These are phyloP conservation scores for Ascochyta lentis DNA, from an alignment of 2,329 filamentous ascomycete genomes.

Conservation along the genomic window DNA sequence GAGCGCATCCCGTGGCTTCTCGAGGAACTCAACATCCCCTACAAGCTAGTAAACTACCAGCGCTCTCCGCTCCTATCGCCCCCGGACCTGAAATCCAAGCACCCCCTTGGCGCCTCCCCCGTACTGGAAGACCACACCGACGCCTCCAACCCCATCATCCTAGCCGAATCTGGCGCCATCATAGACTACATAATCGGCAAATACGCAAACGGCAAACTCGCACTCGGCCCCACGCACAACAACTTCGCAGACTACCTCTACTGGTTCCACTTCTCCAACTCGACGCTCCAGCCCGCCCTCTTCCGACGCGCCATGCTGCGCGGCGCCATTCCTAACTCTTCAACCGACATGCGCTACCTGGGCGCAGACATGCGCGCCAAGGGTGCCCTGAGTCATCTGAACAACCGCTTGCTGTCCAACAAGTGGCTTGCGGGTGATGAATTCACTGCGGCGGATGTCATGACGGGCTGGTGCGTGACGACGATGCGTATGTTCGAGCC, in stretches of 20 bases:
- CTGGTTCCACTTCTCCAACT: slow-evolving; percentile 66
- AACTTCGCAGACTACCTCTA: slow-evolving; percentile 68
- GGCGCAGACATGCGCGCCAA: slow-evolving; percentile 45
- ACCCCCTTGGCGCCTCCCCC: slow-evolving; percentile 63
- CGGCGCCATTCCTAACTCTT: slow-evolving; percentile 35
- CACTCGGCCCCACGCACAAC: slow-evolving; percentile 53
- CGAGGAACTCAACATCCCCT: slow-evolving; percentile 67
- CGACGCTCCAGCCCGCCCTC: slow-evolving; percentile 49
- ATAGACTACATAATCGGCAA: slow-evolving; percentile 67
- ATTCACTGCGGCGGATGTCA: slow-evolving; percentile 71
- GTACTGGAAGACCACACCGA: slow-evolving; percentile 62
- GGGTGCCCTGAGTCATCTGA: slow-evolving; percentile 53
- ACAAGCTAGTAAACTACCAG: slow-evolving; percentile 57
- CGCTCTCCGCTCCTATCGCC: slow-evolving; percentile 54
- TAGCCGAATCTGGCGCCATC: slow-evolving; percentile 67
- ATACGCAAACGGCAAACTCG: slow-evolving; percentile 57
- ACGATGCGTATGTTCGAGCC: slow-evolving; percentile 64
- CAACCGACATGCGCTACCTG: slow-evolving; percentile 44
- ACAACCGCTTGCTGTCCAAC: slow-evolving; percentile 57
- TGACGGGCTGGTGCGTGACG: slow-evolving; percentile 67
- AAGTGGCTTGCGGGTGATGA: slow-evolving; percentile 66
- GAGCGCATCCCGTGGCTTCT: slow-evolving; percentile 70
- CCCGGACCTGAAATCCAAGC: slow-evolving; percentile 35
- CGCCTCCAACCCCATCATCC: slow-evolving; percentile 55
- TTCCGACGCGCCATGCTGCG: slow-evolving; percentile 38